phyloP scores from a whole-genome alignment of 257 asterid genomes.

The Przewalskia tangutica region DNA sequence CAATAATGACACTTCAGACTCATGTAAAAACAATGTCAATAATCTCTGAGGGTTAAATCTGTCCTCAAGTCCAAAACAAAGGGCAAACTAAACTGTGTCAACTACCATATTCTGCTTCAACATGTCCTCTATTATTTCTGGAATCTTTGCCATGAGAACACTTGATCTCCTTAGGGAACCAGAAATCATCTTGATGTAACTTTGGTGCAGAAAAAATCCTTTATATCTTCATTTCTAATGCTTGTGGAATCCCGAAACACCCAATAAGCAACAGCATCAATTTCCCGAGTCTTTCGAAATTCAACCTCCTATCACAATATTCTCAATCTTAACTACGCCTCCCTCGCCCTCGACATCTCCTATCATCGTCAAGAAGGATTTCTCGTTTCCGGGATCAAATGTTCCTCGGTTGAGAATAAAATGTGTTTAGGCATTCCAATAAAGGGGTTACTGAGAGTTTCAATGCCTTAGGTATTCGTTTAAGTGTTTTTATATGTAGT shows the following conservation, averaged over 20 bases:
- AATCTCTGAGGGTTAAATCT: slow-evolving; percentile 39
- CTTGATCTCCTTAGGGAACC: slow-evolving; percentile 40
- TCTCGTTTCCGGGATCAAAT: slow-evolving; percentile 61
- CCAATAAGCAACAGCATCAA: slow-evolving; percentile 61
- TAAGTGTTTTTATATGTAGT: slow-evolving; percentile 34
- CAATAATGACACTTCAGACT: slow-evolving; percentile 37
- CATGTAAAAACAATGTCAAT: slow-evolving; percentile 43
- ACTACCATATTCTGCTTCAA: slow-evolving; percentile 51
- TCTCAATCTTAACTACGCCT: slow-evolving; percentile 18
- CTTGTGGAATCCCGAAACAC: slow-evolving; percentile 54
- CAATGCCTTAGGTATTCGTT: slow-evolving; percentile 52
- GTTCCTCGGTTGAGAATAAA: slow-evolving; percentile 18
- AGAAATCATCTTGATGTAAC: slow-evolving; percentile 51
- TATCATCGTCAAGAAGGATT: slow-evolving; percentile 50
- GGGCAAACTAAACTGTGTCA: slow-evolving; percentile 56
- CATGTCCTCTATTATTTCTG: slow-evolving; percentile 51
- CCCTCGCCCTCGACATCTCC: neutral
- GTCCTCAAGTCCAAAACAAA: slow-evolving; percentile 54
- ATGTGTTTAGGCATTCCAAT: slow-evolving; percentile 52
- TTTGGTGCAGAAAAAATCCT: slow-evolving; percentile 53
- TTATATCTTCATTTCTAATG: slow-evolving; percentile 46
- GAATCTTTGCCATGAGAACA: slow-evolving; percentile 40
- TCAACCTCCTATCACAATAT: slow-evolving; percentile 37
- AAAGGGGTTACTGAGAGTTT: slow-evolving; percentile 44
- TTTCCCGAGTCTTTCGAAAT: slow-evolving; percentile 44